Evolutionary conservation across 306 rosid species (phyloP).

Genomic region (Trifolium dubium): DNA sequence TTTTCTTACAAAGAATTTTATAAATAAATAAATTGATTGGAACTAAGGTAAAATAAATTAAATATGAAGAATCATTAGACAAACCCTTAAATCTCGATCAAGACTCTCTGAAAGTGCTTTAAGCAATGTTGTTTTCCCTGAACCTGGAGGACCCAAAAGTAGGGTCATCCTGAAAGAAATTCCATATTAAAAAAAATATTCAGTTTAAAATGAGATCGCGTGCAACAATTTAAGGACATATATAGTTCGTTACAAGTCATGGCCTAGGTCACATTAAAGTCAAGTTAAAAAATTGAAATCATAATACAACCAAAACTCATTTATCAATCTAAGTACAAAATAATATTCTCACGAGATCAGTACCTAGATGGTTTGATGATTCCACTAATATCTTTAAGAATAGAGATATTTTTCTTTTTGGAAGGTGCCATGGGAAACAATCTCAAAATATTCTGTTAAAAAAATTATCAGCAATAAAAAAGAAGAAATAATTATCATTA

Average conservation of each 20-base stretch:
- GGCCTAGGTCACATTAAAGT: no score
- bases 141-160: constrained; percentile 80
- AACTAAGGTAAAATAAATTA: not conserved
- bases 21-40: not conserved
- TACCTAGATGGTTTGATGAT: constrained; percentile 77
- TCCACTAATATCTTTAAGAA: constrained; percentile 73
- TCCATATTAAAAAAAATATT: not conserved
- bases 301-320: no score
- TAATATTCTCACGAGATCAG: not conserved
- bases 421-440: constrained; percentile 64
- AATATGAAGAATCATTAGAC: constrained; percentile 15
- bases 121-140: constrained; percentile 82
- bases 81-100: constrained; percentile 66
- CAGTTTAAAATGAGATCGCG: not conserved
- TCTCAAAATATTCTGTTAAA: constrained; percentile 52
- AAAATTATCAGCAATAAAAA: not conserved
- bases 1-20: no score
- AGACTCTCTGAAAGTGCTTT: constrained; percentile 74
- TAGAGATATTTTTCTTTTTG: constrained; percentile 60
- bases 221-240: not conserved
- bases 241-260: no score
- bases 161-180: constrained; percentile 65
- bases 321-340: not conserved
- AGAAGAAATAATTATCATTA: not conserved
- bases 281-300: no score